phyloP scores from a whole-genome alignment of 1,139 yeast species.

The Yamadazyma aaseri region DNA sequence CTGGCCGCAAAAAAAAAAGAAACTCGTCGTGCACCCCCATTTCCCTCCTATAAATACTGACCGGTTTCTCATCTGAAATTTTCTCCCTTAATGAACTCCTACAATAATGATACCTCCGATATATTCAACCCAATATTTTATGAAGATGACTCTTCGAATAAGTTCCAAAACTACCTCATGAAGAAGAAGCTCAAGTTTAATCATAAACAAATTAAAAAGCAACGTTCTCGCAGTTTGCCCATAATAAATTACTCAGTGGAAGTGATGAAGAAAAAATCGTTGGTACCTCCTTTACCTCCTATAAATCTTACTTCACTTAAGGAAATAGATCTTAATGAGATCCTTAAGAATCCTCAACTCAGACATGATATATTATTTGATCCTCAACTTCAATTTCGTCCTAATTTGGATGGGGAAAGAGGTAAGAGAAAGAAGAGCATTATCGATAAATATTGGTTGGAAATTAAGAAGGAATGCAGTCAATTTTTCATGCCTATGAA shows the following conservation, averaged over 20 bases:
- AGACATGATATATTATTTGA: constrained; percentile 92
- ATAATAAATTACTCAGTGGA: constrained; percentile 35
- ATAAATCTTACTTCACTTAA: constrained; percentile 79
- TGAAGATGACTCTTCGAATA: constrained; percentile 12
- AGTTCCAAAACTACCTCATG: constrained; percentile 13
- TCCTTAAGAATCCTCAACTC: constrained; percentile 85
- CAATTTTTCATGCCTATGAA: constrained; percentile 32
- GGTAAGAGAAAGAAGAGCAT: constrained; percentile 75
- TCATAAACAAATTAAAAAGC: constrained; percentile 30
- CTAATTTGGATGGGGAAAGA: constrained; percentile 87
- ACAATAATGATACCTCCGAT: constrained; percentile 11
- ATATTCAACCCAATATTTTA: constrained; percentile 11
- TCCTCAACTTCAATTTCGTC: constrained; percentile 89
- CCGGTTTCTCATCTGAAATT: constrained; percentile 1
- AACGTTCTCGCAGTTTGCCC: constrained; percentile 44
- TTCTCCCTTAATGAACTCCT: constrained; percentile 9
- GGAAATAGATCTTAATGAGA: constrained; percentile 87
- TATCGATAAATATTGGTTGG: constrained; percentile 82
- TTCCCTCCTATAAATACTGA: constrained; percentile 1
- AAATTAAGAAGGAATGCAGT: constrained; percentile 62
- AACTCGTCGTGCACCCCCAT: constrained; percentile 3
- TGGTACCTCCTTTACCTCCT: constrained; percentile 61
- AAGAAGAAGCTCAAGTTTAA: constrained; percentile 18
- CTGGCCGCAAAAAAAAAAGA: constrained; percentile 1
- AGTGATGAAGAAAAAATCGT: constrained; percentile 13